A percentile compares a stretch with the other conserved stretches of the same genome.
Conservation (phyloP, 352 stramenopile species). For the Pseudoperonospora humuli region DNA sequence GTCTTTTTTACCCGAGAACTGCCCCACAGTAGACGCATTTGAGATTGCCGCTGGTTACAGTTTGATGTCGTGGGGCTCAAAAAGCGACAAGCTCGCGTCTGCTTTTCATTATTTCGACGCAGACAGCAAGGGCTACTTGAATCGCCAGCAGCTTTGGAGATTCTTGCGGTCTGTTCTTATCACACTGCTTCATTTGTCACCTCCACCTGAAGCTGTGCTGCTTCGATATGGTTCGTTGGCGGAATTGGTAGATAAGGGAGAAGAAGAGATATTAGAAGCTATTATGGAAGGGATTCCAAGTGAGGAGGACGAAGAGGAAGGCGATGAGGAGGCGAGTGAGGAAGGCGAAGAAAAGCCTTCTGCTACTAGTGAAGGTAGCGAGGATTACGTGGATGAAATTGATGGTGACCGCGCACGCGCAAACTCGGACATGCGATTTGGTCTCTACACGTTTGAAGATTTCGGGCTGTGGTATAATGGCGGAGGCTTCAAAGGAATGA, state of each 20-base stretch:
- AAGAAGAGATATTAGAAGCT: conserved; percentile 68
- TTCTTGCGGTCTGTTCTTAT: conserved; percentile 80
- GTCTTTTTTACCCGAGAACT: conserved; percentile 60
- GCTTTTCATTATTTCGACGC: conserved; percentile 83
- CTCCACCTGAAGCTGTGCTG: conserved; percentile 45
- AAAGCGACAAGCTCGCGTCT: conserved; percentile 80
- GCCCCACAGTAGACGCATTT: conserved; percentile 63
- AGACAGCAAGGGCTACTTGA: conserved; percentile 72
- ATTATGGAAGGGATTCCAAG: conserved; percentile 51
- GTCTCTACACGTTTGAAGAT: conserved; percentile 74
- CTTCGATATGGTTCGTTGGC: conserved; percentile 55
- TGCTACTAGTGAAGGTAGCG: conserved; percentile 17
- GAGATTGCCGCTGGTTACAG: conserved; percentile 79
- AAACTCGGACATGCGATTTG: conserved; percentile 44
- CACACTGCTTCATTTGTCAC: conserved; percentile 63
- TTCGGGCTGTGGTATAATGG: conserved; percentile 84
- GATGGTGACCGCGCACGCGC: conserved; percentile 31
- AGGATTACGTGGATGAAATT: conserved; percentile 28
- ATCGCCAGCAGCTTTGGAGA: conserved; percentile 73
- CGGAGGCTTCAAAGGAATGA: conserved; percentile 67
- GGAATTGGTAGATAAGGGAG: conserved; percentile 68
- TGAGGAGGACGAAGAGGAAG: conserved; percentile 21
- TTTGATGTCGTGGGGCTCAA: conserved; percentile 74
- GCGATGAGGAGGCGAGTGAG: conserved; percentile 15
- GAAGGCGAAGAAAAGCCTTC: conserved; percentile 17